A percentile compares a stretch with the other conserved stretches of the same genome.
phyloP scores from a whole-genome alignment of 495 filamentous ascomycete genomes.

The Aspergillus olivimuriae region DNA sequence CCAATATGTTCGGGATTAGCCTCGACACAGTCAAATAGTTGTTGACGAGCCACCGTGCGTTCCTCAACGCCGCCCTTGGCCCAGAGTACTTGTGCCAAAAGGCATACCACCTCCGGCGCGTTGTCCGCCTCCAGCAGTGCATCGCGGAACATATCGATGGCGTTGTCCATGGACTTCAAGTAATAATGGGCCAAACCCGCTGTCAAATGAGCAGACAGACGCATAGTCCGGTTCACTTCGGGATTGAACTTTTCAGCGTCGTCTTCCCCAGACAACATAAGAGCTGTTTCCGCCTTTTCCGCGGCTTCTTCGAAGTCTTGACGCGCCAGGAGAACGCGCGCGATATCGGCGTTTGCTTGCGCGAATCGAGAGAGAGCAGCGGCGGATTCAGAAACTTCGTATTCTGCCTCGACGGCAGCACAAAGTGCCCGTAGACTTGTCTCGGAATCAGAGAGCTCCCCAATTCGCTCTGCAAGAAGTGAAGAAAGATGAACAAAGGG shows the following conservation, averaged over 20 bases:
- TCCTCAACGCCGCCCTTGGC: conserved; percentile 75
- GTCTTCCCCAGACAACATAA: conserved; percentile 59
- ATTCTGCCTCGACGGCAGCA: conserved; percentile 63
- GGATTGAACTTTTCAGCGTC: conserved; percentile 50
- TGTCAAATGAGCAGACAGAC: conserved; percentile 81
- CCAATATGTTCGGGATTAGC: conserved; percentile 65
- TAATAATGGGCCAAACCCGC: conserved; percentile 78
- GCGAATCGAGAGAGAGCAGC: conserved; percentile 67
- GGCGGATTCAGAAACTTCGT: conserved; percentile 73
- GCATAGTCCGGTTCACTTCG: conserved; percentile 53
- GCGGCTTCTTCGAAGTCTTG: conserved; percentile 57
- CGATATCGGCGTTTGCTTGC: conserved; percentile 81
- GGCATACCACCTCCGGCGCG: conserved; percentile 79
- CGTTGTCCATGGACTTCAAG: conserved; percentile 50
- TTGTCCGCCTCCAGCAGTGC: conserved; percentile 73
- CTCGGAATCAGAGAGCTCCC: conserved; percentile 59
- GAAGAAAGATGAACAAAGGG: conserved; percentile 71
- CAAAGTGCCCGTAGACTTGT: conserved; percentile 60
- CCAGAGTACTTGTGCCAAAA: conserved; percentile 88
- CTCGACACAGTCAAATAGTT: conserved; percentile 74
- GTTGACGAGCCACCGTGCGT: conserved; percentile 65
- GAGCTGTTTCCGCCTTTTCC: conserved; percentile 64
- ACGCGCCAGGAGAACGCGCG: conserved; percentile 66
- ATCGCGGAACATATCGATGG: conserved; percentile 71
- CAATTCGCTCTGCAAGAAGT: conserved; percentile 72